These are phyloP conservation scores for Aspergillus incahuasiensis DNA, from an alignment of 495 filamentous ascomycete species.

Conservation along the genomic window DNA sequence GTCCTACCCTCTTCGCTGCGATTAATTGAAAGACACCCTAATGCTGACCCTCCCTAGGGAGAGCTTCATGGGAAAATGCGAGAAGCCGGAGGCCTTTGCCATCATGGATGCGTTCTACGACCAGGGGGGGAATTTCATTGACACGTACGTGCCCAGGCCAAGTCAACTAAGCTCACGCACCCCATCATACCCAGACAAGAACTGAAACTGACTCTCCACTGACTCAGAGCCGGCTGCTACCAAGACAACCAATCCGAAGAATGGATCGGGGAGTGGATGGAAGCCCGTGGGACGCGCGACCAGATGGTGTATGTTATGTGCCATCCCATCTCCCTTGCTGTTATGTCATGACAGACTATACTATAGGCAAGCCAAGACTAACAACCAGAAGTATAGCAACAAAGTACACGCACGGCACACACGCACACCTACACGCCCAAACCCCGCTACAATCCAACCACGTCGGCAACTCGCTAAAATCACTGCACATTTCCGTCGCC, in stretches of 20 bases:
- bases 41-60: background rate
- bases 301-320: conserved; percentile 16
- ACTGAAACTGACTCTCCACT: too few relatives aligned
- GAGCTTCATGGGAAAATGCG: conserved; percentile 12
- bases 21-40: background rate
- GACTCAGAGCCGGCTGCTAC: conserved; percentile 12
- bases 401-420: conserved; percentile 14
- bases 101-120: conserved; percentile 11
- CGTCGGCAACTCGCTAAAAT: conserved; percentile 52
- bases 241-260: conserved; percentile 10
- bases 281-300: conserved; percentile 10
- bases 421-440: background rate
- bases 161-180: too few relatives aligned
- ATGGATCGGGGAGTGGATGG: conserved; percentile 19
- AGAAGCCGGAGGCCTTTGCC: conserved; percentile 9
- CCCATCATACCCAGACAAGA: too few relatives aligned
- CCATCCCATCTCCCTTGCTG: too few relatives aligned
- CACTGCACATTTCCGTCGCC: conserved; percentile 50
- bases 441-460: conserved; percentile 35
- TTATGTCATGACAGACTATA: too few relatives aligned
- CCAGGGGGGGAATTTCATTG: conserved; percentile 15
- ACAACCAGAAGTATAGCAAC: conserved; percentile 16
- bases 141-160: conserved; percentile 12
- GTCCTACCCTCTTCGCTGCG: background rate
- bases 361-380: too few relatives aligned